Conservation (phyloP, 2,329 filamentous ascomycete species). For the Apiospora hydei region DNA sequence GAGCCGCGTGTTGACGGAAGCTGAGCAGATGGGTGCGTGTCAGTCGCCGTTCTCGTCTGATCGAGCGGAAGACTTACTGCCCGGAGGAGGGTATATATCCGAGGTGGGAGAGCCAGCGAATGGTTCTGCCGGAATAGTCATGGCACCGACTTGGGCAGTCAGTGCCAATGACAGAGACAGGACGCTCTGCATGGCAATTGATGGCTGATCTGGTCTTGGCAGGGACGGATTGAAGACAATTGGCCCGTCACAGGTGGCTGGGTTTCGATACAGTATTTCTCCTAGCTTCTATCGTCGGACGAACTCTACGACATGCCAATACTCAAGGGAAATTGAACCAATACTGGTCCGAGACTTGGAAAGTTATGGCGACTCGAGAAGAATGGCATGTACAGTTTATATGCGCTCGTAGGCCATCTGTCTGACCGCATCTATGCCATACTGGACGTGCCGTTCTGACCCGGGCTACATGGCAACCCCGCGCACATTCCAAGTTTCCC, state of each 20-base stretch:
- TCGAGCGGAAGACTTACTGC: constrained; percentile 30
- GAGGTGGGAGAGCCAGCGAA: constrained; percentile 31
- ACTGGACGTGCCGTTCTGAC: neutral
- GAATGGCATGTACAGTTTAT: neutral
- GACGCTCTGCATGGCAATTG: neutral
- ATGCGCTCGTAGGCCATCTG: neutral
- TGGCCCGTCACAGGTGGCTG: neutral
- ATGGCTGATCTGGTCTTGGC: neutral
- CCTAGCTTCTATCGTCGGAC: neutral
- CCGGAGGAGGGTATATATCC: constrained; percentile 33
- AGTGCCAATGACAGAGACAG: constrained; percentile 6
- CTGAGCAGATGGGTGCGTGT: constrained; percentile 27
- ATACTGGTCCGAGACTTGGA: neutral
- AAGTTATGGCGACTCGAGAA: neutral
- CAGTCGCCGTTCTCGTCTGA: neutral
- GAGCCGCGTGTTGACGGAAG: constrained; percentile 37
- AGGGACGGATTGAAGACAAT: neutral
- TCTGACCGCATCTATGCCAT: neutral
- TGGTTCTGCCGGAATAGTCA: constrained; percentile 24
- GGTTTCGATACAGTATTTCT: neutral
- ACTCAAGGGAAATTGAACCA: neutral
- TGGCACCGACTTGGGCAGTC: constrained; percentile 15
- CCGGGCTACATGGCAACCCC: neutral
- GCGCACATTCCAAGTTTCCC: neutral
- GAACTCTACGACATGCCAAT: neutral